A percentile compares a stretch with the other conserved stretches of the same genome.
These are phyloP conservation scores for Geum urbanum DNA, from an alignment of 306 rosid genomes.

Conservation along the genomic window DNA sequence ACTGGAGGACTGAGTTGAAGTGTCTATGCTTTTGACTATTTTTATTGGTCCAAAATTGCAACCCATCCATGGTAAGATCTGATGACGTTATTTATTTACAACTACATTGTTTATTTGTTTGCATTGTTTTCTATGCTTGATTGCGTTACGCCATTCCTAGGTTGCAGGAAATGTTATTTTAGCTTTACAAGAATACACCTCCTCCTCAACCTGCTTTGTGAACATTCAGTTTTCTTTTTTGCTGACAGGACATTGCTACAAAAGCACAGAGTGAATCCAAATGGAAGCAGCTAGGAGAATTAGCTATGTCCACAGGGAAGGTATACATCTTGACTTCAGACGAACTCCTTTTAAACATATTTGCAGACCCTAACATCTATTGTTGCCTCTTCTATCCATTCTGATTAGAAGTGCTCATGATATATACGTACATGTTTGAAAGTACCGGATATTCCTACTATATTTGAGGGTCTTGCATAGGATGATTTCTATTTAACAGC, in stretches of 20 bases:
- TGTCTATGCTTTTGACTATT: too few relatives aligned
- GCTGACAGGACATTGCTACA: slow-evolving; percentile 70
- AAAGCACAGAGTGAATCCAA: slow-evolving; percentile 73
- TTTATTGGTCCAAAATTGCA: too few relatives aligned
- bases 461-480: not conserved
- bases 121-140: too few relatives aligned
- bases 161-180: too few relatives aligned
- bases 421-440: not conserved
- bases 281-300: slow-evolving; percentile 96
- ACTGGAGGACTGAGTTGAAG: too few relatives aligned
- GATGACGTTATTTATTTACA: too few relatives aligned
- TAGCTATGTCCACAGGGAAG: slow-evolving; percentile 91
- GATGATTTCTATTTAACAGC: slow-evolving; percentile 28
- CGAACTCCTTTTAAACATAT: not conserved
- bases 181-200: too few relatives aligned
- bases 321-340: slow-evolving; percentile 32
- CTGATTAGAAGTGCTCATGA: not conserved
- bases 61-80: too few relatives aligned
- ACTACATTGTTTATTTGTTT: too few relatives aligned
- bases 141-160: too few relatives aligned
- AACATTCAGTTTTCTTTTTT: slow-evolving; percentile 19
- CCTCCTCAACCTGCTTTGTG: too few relatives aligned
- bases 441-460: not conserved
- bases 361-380: not conserved
- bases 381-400: not conserved